Evolutionary conservation across 83 land plant species (phyloP).

Genomic region (Thuja plicata): DNA sequence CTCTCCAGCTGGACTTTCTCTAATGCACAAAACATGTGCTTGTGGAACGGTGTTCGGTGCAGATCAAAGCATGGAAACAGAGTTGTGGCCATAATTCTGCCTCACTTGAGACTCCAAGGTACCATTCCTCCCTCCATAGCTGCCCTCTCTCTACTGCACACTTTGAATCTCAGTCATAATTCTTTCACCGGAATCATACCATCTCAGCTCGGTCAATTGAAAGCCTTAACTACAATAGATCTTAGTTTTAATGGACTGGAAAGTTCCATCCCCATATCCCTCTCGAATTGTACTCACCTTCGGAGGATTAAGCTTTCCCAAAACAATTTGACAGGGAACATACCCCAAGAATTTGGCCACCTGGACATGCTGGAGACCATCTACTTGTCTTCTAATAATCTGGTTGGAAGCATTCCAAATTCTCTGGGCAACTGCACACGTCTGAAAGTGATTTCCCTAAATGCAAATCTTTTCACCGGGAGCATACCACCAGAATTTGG

Average conservation of each 20-base stretch:
- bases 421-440: too few relatives aligned
- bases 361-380: too few relatives aligned
- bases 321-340: too few relatives aligned
- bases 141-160: neutral
- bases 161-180: constrained; percentile 26
- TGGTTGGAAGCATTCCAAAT: too few relatives aligned
- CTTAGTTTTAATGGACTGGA: constrained; percentile 5
- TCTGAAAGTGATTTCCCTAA: too few relatives aligned
- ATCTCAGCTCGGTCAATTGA: constrained; percentile 6
- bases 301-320: too few relatives aligned
- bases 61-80: neutral
- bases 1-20: neutral
- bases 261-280: constrained; percentile 18
- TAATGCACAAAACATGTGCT: neutral
- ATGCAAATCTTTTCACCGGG: too few relatives aligned
- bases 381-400: too few relatives aligned
- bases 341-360: too few relatives aligned
- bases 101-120: neutral
- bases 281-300: too few relatives aligned
- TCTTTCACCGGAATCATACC: constrained; percentile 30
- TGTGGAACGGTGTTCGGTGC: neutral
- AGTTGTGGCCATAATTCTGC: neutral
- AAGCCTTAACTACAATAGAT: constrained; percentile 11
- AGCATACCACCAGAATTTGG: too few relatives aligned
- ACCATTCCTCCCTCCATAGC: neutral